phyloP scores from a whole-genome alignment of 139 green algal genomes.

The Tetradesmus lagerheimii region DNA sequence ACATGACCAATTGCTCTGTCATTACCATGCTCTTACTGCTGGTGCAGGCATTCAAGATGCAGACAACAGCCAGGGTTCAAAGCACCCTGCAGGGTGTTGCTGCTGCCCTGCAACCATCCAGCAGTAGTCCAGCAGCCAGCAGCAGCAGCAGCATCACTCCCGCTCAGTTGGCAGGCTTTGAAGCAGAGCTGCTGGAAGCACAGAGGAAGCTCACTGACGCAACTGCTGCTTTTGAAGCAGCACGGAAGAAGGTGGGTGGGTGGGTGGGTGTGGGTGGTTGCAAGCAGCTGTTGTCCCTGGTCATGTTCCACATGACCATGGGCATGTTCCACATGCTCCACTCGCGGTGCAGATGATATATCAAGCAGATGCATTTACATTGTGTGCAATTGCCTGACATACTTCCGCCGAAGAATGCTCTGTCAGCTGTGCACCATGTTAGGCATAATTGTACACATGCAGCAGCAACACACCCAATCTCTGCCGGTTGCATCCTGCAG shows the following conservation, averaged over 20 bases:
- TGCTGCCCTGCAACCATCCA: background rate
- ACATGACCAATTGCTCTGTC: background rate
- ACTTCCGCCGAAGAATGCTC: too few species aligned
- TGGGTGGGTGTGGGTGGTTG: background rate
- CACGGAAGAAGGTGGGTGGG: background rate
- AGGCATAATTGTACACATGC: too few species aligned
- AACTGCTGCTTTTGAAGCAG: background rate
- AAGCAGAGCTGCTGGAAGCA: background rate
- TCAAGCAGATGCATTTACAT: too few species aligned
- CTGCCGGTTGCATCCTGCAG: background rate
- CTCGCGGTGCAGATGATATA: too few species aligned
- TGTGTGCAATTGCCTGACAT: too few species aligned
- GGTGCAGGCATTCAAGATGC: background rate
- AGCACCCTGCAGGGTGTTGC: background rate
- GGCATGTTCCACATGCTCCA: too few species aligned
- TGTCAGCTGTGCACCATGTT: too few species aligned
- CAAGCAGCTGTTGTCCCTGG: too few species aligned
- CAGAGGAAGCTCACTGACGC: background rate
- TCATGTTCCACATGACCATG: too few species aligned
- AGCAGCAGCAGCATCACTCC: background rate
- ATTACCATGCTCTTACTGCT: background rate
- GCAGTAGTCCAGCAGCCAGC: background rate
- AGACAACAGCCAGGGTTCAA: background rate
- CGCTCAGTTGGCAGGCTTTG: too few species aligned
- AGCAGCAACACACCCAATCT: too few species aligned